Evolutionary conservation across 495 filamentous ascomycete species (phyloP).

Genomic region (Aspergillus ostianus): DNA sequence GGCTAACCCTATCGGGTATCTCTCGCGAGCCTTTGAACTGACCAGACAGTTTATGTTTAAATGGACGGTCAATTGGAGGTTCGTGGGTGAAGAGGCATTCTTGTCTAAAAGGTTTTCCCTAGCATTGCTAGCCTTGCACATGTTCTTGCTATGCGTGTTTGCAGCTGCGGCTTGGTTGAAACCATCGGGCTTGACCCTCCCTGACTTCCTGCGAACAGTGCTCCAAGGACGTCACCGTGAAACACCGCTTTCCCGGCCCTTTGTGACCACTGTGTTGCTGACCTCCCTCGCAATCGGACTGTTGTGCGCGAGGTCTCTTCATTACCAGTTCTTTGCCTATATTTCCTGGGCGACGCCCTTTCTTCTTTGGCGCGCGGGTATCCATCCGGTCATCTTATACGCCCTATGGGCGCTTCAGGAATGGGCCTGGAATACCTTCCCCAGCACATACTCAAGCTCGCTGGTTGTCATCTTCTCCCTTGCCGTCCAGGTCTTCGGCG

Average conservation of each 20-base stretch:
- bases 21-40: conserved; percentile 82
- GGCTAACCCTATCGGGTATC: conserved; percentile 65
- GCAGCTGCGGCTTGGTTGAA: conserved; percentile 53
- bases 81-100: conserved; percentile 79
- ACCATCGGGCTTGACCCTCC: conserved; percentile 46
- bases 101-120: conserved; percentile 72
- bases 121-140: conserved; percentile 65
- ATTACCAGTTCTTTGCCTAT: conserved; percentile 98
- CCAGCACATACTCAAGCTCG: conserved; percentile 82
- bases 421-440: conserved; percentile 95
- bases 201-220: conserved; percentile 49
- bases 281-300: conserved; percentile 80
- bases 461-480: conserved; percentile 70
- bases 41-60: conserved; percentile 88
- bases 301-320: conserved; percentile 85
- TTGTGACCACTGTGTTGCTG: conserved; percentile 75
- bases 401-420: conserved; percentile 81
- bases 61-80: conserved; percentile 99
- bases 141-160: conserved; percentile 63
- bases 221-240: conserved; percentile 55
- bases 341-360: conserved; percentile 90
- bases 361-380: conserved; percentile 77
- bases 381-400: conserved; percentile 71
- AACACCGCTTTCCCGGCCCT: conserved; percentile 63
- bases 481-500: conserved; percentile 56